Evolutionary conservation across 805 yeast genomes (phyloP).

Genomic region (Priceomyces carsonii): DNA sequence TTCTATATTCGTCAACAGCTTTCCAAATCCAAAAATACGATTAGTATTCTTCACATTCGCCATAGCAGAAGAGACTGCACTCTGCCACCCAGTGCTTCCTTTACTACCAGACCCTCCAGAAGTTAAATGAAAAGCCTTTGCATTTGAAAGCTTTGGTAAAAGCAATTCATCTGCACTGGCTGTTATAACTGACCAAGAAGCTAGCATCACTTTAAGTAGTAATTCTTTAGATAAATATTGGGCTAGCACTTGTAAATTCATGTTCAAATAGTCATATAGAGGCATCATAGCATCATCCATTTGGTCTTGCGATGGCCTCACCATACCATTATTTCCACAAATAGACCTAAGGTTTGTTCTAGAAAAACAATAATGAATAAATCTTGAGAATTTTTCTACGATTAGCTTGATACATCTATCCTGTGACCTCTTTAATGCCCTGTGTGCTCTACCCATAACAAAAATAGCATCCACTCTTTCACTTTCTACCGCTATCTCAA

Average conservation of each 20-base stretch:
- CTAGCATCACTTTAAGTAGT: slow-evolving; percentile 64
- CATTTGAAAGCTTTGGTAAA: slow-evolving; percentile 66
- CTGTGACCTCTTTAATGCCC: slow-evolving; percentile 62
- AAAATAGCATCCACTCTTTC: slow-evolving; percentile 81
- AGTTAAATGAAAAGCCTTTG: slow-evolving; percentile 31
- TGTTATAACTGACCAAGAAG: slow-evolving; percentile 78
- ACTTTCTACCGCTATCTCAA: slow-evolving; percentile 74
- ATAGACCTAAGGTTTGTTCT: slow-evolving; percentile 54
- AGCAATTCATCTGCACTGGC: slow-evolving; percentile 67
- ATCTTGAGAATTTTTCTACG: slow-evolving; percentile 70
- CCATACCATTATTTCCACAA: slow-evolving; percentile 51
- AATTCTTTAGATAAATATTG: slow-evolving; percentile 55
- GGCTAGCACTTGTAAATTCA: slow-evolving; percentile 66
- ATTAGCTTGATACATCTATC: slow-evolving; percentile 68
- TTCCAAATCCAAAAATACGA: slow-evolving; percentile 50
- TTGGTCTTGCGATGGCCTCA: slow-evolving; percentile 44
- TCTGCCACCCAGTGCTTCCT: slow-evolving; percentile 31
- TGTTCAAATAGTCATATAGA: slow-evolving; percentile 69
- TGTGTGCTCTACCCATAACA: slow-evolving; percentile 72
- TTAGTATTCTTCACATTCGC: slow-evolving; percentile 48
- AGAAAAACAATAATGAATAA: slow-evolving; percentile 60
- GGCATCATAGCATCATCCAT: slow-evolving; percentile 70
- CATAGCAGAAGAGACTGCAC: slow-evolving; percentile 48
- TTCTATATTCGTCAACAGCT: slow-evolving; percentile 58
- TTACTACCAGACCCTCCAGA: slow-evolving; percentile 19